These are phyloP conservation scores for Penicillium alfredii DNA, from an alignment of 495 filamentous ascomycete species.

Conservation along the genomic window DNA sequence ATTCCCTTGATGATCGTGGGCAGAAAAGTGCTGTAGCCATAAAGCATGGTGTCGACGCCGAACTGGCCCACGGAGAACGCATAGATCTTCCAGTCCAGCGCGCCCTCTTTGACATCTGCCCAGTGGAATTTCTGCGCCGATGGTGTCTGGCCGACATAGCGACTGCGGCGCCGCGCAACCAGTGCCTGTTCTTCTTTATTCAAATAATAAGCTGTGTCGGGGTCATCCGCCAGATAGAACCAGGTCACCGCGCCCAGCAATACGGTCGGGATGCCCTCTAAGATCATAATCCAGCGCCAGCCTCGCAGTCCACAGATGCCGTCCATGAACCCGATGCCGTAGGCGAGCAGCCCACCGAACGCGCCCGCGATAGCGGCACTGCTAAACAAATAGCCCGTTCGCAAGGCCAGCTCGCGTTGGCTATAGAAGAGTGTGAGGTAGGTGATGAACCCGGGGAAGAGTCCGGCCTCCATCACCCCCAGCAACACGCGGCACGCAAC, in stretches of 20 bases:
- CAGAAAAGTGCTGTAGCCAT: constrained; percentile 71
- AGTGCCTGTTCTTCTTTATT: constrained; percentile 52
- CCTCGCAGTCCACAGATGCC: constrained; percentile 55
- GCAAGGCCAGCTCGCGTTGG: constrained; percentile 64
- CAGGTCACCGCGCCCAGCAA: constrained; percentile 54
- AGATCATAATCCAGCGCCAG: constrained; percentile 54
- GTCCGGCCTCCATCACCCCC: constrained; percentile 51
- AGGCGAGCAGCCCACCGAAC: constrained; percentile 69
- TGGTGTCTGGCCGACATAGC: constrained; percentile 53
- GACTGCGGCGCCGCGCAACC: constrained; percentile 36
- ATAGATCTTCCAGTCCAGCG: constrained; percentile 63
- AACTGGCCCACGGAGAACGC: constrained; percentile 62
- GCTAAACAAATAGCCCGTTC: constrained; percentile 72
- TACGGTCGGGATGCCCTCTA: constrained; percentile 68
- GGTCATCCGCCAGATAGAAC: constrained; percentile 60
- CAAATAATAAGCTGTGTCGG: constrained; percentile 57
- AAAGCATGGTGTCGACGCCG: constrained; percentile 66
- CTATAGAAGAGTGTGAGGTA: constrained; percentile 74
- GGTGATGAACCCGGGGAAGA: constrained; percentile 52
- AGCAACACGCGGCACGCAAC: constrained; percentile 51
- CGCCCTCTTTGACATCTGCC: constrained; percentile 44
- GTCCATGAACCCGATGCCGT: constrained; percentile 66
- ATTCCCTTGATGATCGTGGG: constrained; percentile 72
- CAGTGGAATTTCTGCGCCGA: constrained; percentile 56
- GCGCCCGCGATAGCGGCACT: constrained; percentile 70